Conservation (phyloP, 2,329 filamentous ascomycete species). For the Colletotrichum camelliae region DNA sequence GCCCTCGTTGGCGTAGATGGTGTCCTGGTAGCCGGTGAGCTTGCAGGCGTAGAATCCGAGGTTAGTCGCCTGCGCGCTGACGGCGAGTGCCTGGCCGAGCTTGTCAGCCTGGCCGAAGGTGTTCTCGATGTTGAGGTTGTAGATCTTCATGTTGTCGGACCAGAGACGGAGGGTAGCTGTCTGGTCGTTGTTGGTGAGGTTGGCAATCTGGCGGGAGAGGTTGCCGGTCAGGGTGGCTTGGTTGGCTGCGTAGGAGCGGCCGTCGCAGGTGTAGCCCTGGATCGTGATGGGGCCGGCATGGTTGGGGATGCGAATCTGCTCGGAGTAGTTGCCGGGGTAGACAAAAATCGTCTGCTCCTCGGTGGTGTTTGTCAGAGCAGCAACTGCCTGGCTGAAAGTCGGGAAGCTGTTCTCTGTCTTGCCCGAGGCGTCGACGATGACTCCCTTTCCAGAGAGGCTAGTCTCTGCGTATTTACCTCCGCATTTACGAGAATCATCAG, state of each 20-base stretch:
- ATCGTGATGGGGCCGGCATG: slow-evolving; percentile 47
- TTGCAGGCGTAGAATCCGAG: slow-evolving; percentile 53
- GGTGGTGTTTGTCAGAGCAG: slow-evolving; percentile 23
- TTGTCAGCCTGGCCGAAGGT: slow-evolving; percentile 51
- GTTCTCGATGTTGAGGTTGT: slow-evolving; percentile 41
- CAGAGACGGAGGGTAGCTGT: slow-evolving; percentile 48
- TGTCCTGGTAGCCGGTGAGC: slow-evolving; percentile 61
- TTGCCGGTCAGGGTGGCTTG: slow-evolving; percentile 46
- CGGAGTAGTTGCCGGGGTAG: slow-evolving; percentile 61
- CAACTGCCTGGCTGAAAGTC: slow-evolving; percentile 14
- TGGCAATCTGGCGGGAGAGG: slow-evolving; percentile 37
- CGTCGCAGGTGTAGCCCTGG: slow-evolving; percentile 57
- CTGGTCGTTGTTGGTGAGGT: slow-evolving; percentile 48
- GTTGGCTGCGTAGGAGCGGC: slow-evolving; percentile 52
- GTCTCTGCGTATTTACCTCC: neutral
- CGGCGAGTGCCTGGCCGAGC: slow-evolving; percentile 57
- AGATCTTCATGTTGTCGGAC: slow-evolving; percentile 64
- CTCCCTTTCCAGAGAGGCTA: neutral
- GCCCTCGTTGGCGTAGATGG: slow-evolving; percentile 54
- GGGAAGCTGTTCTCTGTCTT: slow-evolving; percentile 6
- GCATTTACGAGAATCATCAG: neutral
- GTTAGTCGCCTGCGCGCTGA: slow-evolving; percentile 52
- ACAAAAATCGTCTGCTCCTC: slow-evolving; percentile 52
- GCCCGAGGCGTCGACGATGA: slow-evolving; percentile 12
- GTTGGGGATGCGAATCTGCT: slow-evolving; percentile 13